These are phyloP conservation scores for Oryza australiensis DNA, from an alignment of 176 grass and related monocot species.

Conservation along the genomic window DNA sequence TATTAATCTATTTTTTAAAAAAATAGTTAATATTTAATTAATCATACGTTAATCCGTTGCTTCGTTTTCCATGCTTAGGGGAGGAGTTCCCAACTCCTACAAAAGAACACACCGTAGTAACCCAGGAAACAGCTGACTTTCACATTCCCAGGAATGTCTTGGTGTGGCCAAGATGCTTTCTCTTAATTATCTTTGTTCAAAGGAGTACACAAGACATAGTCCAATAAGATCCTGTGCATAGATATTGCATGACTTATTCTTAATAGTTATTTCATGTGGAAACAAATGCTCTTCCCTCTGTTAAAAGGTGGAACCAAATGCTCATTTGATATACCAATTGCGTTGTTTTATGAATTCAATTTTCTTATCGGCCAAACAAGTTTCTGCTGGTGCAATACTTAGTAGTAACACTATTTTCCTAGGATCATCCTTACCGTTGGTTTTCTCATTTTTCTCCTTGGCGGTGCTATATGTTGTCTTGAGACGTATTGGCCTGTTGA, in stretches of 20 bases:
- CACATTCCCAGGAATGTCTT: not conserved
- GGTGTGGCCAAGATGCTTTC: not conserved
- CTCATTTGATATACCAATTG: not conserved
- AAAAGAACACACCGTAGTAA: no score
- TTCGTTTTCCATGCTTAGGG: no score
- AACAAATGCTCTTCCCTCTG: not conserved
- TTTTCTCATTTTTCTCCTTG: slow-evolving; percentile 69
- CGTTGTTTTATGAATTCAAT: not conserved
- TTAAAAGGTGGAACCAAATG: not conserved
- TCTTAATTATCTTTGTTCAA: not conserved
- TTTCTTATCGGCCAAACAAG: not conserved
- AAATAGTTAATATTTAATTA: no score
- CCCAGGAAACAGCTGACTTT: not conserved
- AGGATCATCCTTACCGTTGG: slow-evolving; percentile 73
- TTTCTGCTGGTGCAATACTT: not conserved
- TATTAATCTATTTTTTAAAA: no score
- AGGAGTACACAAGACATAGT: no score
- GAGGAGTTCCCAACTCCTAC: no score
- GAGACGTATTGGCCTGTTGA: slow-evolving; percentile 63
- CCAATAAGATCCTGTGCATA: not conserved
- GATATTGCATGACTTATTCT: not conserved
- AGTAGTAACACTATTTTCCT: not conserved
- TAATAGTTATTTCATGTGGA: not conserved
- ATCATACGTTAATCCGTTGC: no score
- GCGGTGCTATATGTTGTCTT: slow-evolving; percentile 67